phyloP scores from a whole-genome alignment of 2,329 filamentous ascomycete genomes.

The Microdochium bolleyi region DNA sequence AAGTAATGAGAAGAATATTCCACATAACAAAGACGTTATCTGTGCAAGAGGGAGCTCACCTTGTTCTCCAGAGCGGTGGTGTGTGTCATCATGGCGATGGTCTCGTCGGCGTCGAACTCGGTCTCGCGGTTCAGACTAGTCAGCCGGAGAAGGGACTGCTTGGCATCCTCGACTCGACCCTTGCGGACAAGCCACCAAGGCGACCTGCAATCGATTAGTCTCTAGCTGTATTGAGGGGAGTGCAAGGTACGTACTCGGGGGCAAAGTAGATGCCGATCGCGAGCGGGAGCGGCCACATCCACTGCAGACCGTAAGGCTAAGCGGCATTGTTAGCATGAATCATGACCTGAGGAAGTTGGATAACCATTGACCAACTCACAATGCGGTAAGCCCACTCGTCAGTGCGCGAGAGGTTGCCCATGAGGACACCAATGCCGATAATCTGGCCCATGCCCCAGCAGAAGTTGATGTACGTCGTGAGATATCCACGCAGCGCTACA shows the following conservation, averaged over 20 bases:
- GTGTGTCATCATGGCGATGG: slow-evolving; percentile 86
- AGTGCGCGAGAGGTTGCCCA: slow-evolving; percentile 53
- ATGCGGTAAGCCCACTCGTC: slow-evolving; percentile 62
- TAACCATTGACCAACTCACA: slow-evolving; percentile 6
- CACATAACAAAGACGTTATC: neutral
- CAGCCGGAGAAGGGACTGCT: slow-evolving; percentile 55
- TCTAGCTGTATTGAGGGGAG: neutral
- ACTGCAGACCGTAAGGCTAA: slow-evolving; percentile 61
- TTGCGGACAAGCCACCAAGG: slow-evolving; percentile 72
- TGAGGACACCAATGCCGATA: slow-evolving; percentile 67
- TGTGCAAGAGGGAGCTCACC: slow-evolving; percentile 2
- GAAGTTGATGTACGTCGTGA: slow-evolving; percentile 68
- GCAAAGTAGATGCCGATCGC: slow-evolving; percentile 59
- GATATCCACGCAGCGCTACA: slow-evolving; percentile 57
- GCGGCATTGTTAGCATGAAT: slow-evolving; percentile 4
- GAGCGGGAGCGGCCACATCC: slow-evolving; percentile 68
- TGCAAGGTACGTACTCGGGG: slow-evolving; percentile 35
- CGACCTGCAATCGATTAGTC: slow-evolving; percentile 20
- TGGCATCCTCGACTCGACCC: slow-evolving; percentile 57
- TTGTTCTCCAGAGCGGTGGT: slow-evolving; percentile 74
- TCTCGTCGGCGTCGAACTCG: slow-evolving; percentile 75
- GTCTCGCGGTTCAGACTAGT: slow-evolving; percentile 56
- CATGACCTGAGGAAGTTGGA: neutral
- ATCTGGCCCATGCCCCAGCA: slow-evolving; percentile 73
- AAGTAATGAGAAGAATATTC: neutral